A percentile compares a stretch with the other conserved stretches of the same genome.
Conservation (phyloP, 2,329 filamentous ascomycete species). For the Penicillium sp. region DNA sequence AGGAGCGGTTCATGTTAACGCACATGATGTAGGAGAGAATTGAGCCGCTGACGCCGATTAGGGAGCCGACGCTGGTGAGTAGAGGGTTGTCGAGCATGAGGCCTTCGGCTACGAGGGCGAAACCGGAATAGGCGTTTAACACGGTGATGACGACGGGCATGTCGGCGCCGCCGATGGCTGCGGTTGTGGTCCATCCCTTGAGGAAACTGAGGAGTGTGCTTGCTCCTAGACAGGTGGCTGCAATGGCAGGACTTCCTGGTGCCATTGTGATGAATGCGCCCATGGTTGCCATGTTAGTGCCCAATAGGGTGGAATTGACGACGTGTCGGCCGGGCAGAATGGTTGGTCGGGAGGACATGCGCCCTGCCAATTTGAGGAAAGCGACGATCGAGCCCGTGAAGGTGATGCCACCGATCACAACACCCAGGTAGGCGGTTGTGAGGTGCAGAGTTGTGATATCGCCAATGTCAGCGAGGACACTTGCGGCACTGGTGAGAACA, state of each 20-base stretch:
- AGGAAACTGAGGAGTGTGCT: conserved; percentile 75
- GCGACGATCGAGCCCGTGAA: conserved; percentile 89
- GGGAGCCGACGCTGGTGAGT: conserved; percentile 75
- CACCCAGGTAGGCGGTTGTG: conserved; percentile 79
- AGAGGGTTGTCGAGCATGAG: conserved; percentile 88
- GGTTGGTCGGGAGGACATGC: conserved; percentile 73
- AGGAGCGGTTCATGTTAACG: conserved; percentile 83
- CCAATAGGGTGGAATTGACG: conserved; percentile 70
- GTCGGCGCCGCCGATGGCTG: conserved; percentile 86
- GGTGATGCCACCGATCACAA: conserved; percentile 80
- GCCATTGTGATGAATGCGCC: conserved; percentile 78
- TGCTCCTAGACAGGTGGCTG: conserved; percentile 70
- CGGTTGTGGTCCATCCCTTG: conserved; percentile 83
- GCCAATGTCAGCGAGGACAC: conserved; percentile 69
- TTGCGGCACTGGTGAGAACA: conserved; percentile 82
- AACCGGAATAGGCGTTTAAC: conserved; percentile 85
- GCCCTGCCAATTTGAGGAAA: conserved; percentile 79
- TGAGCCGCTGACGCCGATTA: conserved; percentile 84
- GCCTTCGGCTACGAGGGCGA: conserved; percentile 83
- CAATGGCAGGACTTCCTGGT: conserved; percentile 72
- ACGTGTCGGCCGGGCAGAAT: conserved; percentile 69
- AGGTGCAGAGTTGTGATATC: conserved; percentile 75
- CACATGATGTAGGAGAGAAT: conserved; percentile 87
- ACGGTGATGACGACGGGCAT: conserved; percentile 93
- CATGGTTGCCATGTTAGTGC: conserved; percentile 76